These are phyloP conservation scores for Hansenula lynferdii DNA, from an alignment of 1,139 yeast genomes.

Conservation along the genomic window DNA sequence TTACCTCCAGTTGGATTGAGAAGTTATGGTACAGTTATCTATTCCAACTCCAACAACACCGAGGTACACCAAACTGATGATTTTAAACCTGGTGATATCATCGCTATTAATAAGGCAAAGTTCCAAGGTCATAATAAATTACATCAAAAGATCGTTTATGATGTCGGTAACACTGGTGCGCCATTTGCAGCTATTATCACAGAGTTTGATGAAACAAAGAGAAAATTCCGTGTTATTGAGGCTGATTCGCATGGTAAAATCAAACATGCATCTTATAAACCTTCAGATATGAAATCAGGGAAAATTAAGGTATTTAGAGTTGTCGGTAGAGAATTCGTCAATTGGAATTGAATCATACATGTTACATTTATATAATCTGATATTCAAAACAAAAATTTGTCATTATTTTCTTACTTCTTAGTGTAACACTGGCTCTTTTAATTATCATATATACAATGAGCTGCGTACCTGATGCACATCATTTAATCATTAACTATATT, in stretches of 20 bases:
- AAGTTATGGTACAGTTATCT: conserved; percentile 70
- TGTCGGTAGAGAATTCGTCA: conserved; percentile 56
- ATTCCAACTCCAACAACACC: conserved; percentile 54
- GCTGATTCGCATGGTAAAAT: conserved; percentile 49
- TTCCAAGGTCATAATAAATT: conserved; percentile 67
- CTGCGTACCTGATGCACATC: no score
- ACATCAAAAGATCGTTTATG: conserved; percentile 38
- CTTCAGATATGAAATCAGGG: conserved; percentile 74
- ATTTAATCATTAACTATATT: background rate
- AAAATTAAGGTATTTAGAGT: conserved; percentile 74
- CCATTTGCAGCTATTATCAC: conserved; percentile 49
- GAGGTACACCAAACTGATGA: conserved; percentile 57
- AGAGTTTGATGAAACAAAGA: conserved; percentile 72
- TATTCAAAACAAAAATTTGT: no score
- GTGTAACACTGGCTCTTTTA: no score
- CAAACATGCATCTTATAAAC: conserved; percentile 56
- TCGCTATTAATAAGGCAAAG: conserved; percentile 69
- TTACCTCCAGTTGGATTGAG: conserved; percentile 61
- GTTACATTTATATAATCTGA: no score
- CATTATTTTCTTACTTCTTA: no score
- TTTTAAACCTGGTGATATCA: conserved; percentile 77
- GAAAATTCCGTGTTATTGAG: conserved; percentile 73
- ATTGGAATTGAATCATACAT: conserved; percentile 47
- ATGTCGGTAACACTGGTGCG: conserved; percentile 42
- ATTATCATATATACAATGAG: no score